A percentile compares a stretch with the other conserved stretches of the same genome.
These are phyloP conservation scores for Akebia trifoliata DNA, from an alignment of 164 flowering plant species.

Conservation along the genomic window DNA sequence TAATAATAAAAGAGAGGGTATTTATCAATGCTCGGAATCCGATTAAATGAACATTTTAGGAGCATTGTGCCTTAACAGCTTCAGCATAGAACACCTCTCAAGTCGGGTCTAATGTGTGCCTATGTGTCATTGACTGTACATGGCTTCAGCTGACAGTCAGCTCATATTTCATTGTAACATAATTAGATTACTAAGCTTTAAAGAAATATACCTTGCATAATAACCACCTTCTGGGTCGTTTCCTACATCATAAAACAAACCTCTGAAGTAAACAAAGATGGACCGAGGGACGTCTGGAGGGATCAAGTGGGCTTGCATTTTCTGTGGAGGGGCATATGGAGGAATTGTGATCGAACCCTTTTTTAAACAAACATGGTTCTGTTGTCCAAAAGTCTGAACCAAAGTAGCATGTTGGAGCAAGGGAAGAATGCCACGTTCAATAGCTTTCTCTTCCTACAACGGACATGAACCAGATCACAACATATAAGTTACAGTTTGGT, in stretches of 20 bases:
- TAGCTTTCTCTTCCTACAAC: slow-evolving; percentile 87
- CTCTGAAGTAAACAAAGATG: slow-evolving; percentile 94
- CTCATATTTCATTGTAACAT: neutral
- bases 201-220: slow-evolving; percentile 72
- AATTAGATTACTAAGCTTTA: neutral
- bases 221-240: slow-evolving; percentile 99
- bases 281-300: slow-evolving; percentile 84
- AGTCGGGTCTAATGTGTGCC: no score
- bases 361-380: slow-evolving; percentile 90
- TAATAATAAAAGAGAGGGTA: no score
- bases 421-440: slow-evolving; percentile 84
- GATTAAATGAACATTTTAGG: no score
- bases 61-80: no score
- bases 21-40: no score
- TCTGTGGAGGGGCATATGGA: slow-evolving; percentile 98
- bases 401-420: slow-evolving; percentile 85
- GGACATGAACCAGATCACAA: neutral
- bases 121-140: no score
- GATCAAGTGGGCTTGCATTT: slow-evolving; percentile 90
- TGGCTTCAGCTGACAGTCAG: neutral
- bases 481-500: neutral
- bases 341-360: slow-evolving; percentile 89
- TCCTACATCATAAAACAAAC: slow-evolving; percentile 85
- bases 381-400: slow-evolving; percentile 96
- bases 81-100: no score